Evolutionary conservation across 768 basidiomycete genomes (phyloP).

Genomic region (Trametes cinnabarina): DNA sequence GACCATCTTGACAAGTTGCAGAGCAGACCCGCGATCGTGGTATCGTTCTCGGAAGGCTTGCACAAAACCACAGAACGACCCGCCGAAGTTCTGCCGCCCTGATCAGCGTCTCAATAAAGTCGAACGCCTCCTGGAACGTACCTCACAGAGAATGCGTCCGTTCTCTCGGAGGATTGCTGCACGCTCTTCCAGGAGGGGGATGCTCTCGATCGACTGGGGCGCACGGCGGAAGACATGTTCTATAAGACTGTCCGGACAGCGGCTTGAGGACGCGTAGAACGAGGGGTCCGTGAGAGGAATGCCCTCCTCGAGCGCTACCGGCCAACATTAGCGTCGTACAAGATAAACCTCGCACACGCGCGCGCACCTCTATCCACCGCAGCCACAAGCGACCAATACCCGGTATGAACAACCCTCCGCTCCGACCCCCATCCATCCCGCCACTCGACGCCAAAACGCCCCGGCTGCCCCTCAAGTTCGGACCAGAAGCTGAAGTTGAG

Average conservation of each 20-base stretch:
- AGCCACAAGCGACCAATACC: slow-evolving; percentile 87
- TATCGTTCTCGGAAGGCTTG: slow-evolving; percentile 55
- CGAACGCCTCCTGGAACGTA: slow-evolving; percentile 34
- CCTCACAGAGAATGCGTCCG: slow-evolving; percentile 67
- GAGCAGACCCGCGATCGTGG: slow-evolving; percentile 57
- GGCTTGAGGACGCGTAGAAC: slow-evolving; percentile 70
- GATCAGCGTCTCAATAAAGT: background rate
- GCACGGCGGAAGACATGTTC: slow-evolving; percentile 67
- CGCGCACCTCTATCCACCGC: slow-evolving; percentile 71
- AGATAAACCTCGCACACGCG: background rate
- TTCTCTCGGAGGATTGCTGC: slow-evolving; percentile 77
- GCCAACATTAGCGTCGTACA: too few relatives aligned
- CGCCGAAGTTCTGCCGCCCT: slow-evolving; percentile 53
- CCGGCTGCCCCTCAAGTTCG: slow-evolving; percentile 52
- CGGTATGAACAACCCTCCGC: slow-evolving; percentile 59
- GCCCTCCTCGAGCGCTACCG: slow-evolving; percentile 66
- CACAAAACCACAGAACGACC: slow-evolving; percentile 69
- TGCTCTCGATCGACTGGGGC: slow-evolving; percentile 52
- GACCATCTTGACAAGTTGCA: slow-evolving; percentile 72
- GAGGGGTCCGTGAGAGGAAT: slow-evolving; percentile 77
- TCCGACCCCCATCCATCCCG: slow-evolving; percentile 59
- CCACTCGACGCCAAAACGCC: slow-evolving; percentile 81
- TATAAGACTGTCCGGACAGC: slow-evolving; percentile 71
- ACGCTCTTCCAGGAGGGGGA: slow-evolving; percentile 71
- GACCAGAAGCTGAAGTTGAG: slow-evolving; percentile 94